phyloP scores from a whole-genome alignment of 345 rosid species.

The Eucalyptus tenuipes region DNA sequence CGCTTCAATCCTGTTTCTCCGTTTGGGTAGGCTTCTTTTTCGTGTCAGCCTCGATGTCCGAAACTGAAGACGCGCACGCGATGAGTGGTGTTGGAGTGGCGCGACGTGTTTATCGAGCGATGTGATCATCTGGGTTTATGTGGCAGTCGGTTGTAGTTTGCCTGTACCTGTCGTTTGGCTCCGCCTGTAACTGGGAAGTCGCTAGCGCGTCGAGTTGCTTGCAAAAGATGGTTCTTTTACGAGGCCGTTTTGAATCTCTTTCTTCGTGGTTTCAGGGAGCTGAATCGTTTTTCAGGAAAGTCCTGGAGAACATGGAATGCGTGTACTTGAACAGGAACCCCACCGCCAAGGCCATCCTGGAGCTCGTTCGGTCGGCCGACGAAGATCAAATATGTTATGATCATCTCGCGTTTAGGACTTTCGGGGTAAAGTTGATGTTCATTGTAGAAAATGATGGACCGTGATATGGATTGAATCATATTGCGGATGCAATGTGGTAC shows the following conservation, averaged over 20 bases:
- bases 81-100: background rate
- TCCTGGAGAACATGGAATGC: conserved; percentile 50
- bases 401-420: conserved; percentile 88
- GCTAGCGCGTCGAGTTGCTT: background rate
- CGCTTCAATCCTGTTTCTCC: background rate
- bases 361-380: conserved; percentile 48
- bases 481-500: background rate
- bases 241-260: background rate
- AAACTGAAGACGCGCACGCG: background rate
- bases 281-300: conserved; percentile 66
- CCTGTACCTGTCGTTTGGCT: background rate
- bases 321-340: conserved; percentile 70
- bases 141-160: background rate
- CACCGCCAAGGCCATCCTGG: conserved; percentile 72
- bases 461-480: background rate
- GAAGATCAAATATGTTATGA: conserved; percentile 60
- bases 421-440: conserved; percentile 44
- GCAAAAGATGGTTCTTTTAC: background rate
- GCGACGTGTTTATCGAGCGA: background rate
- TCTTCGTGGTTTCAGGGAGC: conserved; percentile 15
- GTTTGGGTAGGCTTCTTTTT: background rate
- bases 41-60: background rate
- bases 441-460: background rate
- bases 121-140: background rate
- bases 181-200: background rate